Base-by-base conservation (phyloP, 2,329 filamentous ascomycete genomes). In the Cercospora sp. region DNA sequence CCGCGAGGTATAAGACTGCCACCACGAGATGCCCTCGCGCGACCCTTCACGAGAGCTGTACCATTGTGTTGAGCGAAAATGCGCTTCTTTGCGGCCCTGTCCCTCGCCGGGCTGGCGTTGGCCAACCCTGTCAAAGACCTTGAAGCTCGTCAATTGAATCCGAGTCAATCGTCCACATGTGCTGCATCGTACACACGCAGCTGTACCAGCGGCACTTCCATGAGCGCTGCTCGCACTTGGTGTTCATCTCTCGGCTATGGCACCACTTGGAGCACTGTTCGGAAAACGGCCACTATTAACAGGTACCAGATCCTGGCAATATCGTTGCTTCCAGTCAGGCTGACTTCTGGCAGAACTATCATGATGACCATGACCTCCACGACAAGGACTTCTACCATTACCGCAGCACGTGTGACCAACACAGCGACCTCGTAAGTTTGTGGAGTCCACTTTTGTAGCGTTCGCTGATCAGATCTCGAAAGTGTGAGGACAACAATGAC, bases 211-310 rank as follows among this genome's bases (percentile, higher is more conserved):
- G 49, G 49, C 49, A 53, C 49, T 1, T 53, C 49, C 12, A 53
- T 53, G 49, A 53, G 49, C 24, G 24, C 49, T 24, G 49, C 49
- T 16, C 49, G 21, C 18, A 53, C 49, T 5, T 53, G 49, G 49
- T 53, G 49, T 13, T 21, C 49, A 28, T 53, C 49, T 16, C 49
- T 53, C 12, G 49, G 49, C 49, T 53, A 53, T 53, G 49, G 49
- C 49, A 53, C 49, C 5, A 53, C 49, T 24, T 13, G 10, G 10
- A 26, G 18, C 18, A 53, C 49, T n/a, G 18, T 53, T 2, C 49
- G 49, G 12, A 26, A 6, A 13, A 53, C 49, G 49, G 49, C 49
- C 18, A 53, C 49, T 1, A 13, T 53, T 3, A 28, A 13, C 10
- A 53, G 49, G 49, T 53, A 53, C 2, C 18, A 1, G 0, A 3